Evolutionary conservation across 2,329 filamentous ascomycete species (phyloP).

Genomic region (Phaeophleospora eucalypticola): DNA sequence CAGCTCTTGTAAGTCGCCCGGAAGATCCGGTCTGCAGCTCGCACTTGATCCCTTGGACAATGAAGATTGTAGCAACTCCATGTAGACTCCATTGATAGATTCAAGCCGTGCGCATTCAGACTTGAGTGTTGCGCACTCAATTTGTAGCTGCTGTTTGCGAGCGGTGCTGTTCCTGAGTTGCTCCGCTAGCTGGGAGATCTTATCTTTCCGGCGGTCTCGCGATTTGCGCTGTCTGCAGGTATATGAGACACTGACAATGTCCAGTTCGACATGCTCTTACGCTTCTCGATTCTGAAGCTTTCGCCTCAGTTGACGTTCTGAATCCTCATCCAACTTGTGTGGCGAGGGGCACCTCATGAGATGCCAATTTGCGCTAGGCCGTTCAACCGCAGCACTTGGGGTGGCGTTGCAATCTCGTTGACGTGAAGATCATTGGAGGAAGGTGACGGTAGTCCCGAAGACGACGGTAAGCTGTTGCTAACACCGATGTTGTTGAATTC

Average conservation of each 20-base stretch:
- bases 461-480: no score
- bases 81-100: conserved; percentile 4
- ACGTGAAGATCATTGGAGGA: no score
- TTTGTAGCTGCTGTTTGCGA: background rate
- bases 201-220: conserved; percentile 2
- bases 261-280: background rate
- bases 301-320: background rate
- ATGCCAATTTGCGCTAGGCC: no score
- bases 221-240: conserved; percentile 2
- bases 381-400: no score
- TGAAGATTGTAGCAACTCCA: no score
- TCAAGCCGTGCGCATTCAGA: background rate
- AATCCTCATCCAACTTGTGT: background rate
- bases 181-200: background rate
- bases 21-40: no score
- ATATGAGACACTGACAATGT: background rate
- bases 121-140: background rate
- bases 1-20: no score
- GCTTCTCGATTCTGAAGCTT: conserved; percentile 5
- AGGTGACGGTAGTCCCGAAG: no score
- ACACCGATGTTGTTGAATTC: no score
- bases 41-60: no score
- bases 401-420: no score
- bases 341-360: no score
- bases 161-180: background rate